Evolutionary conservation across 345 rosid species (phyloP).

Genomic region (Geranium rotundifolium): DNA sequence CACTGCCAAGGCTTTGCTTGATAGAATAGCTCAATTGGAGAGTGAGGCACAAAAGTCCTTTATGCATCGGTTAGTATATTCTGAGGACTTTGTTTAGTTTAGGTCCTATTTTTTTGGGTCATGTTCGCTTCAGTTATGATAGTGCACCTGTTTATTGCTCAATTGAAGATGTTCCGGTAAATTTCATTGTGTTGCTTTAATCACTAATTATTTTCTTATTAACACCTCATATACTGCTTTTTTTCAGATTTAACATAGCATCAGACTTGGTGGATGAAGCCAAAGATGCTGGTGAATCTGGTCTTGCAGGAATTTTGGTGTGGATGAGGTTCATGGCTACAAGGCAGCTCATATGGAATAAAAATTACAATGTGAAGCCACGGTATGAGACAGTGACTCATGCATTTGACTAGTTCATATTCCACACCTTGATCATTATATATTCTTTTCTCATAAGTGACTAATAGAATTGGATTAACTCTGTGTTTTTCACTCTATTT

Average conservation of each 20-base stretch:
- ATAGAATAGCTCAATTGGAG: conserved; percentile 66
- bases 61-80: conserved; percentile 81
- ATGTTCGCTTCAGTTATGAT: background rate
- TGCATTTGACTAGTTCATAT: background rate
- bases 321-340: conserved; percentile 99
- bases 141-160: background rate
- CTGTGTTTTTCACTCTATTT: too few species aligned
- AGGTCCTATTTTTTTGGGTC: background rate
- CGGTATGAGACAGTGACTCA: conserved; percentile 38
- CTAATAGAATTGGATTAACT: background rate
- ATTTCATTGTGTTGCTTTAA: background rate
- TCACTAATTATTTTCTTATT: too few species aligned
- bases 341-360: conserved; percentile 97
- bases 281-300: conserved; percentile 62
- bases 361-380: conserved; percentile 97
- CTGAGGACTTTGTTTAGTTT: conserved; percentile 3
- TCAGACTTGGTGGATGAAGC: conserved; percentile 80
- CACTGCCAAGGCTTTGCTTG: conserved; percentile 68
- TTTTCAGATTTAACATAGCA: conserved; percentile 79
- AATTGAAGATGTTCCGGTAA: background rate
- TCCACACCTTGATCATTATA: too few species aligned
- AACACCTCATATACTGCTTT: background rate
- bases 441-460: background rate
- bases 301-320: conserved; percentile 82
- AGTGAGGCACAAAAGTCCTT: conserved; percentile 95